Evolutionary conservation across 352 stramenopile species (phyloP), one percentile per base, ranked within the genome.

Genomic region (Pythium diclinum): DNA sequence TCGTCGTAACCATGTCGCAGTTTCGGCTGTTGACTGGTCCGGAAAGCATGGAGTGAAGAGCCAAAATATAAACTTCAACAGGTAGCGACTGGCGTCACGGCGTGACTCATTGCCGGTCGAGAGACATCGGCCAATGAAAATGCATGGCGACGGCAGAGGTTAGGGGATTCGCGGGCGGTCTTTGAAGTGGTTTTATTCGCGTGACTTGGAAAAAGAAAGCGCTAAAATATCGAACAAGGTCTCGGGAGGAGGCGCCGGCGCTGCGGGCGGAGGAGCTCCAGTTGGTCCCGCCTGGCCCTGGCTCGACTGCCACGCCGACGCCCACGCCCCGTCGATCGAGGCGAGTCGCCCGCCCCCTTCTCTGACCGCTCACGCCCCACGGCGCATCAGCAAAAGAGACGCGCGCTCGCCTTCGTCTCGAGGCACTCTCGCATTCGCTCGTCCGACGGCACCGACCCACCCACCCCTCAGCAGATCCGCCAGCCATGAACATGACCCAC

Each of bases 131-230:
- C 63, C 56, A 69, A 69, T 69, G 30, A 57, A 1, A 34, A 14
- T 3, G 1, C 36, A 34, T 59, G 16, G n/a, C 44, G 44, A 51
- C n/a, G 44, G 19, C 17, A 56, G 60, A 47, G 63, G 63, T n/a
- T 69, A 61, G 63, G 63, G 55, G 55, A 64, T 65, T 16, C 49
- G 51, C 16, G 1, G 13, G n/a, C 30, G 32, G 21, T 60, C 56
- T 69, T 69, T 65, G 63, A 69, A 69, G 63, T 69, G 63, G 63
- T 69, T 69, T 69, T 65, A 65, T 69, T 49, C 56, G 57, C 59
- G 48, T 53, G 63, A 58, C 56, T 46, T 60, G 59, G 21, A 65
- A 44, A 56, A 59, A 42, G 59, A 66, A 65, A 56, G 57, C 32
- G 48, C 23, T 16, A 28, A 56, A 54, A 71, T 52, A 71, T 61